Conservation (phyloP, 495 filamentous ascomycete species). For the Trichoderma virens region DNA sequence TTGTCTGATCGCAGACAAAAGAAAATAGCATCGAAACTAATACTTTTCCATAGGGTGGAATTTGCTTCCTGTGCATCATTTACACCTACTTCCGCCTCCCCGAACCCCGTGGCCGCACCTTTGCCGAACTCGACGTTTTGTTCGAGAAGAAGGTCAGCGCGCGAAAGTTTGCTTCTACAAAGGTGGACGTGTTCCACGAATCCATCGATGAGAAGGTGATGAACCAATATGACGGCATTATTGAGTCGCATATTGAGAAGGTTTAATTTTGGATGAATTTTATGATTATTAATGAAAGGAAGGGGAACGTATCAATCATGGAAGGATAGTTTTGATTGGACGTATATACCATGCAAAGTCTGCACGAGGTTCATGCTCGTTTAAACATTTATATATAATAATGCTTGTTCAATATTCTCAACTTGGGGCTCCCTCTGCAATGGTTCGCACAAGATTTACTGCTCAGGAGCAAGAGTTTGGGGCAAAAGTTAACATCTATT, state of each 20-base stretch:
- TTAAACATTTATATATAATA: not conserved
- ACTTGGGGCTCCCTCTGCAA: not conserved
- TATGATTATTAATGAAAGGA: not conserved
- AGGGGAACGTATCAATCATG: not conserved
- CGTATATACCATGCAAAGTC: not conserved
- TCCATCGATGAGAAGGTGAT: slow-evolving; percentile 33
- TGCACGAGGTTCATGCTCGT: not conserved
- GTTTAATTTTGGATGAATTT: not conserved
- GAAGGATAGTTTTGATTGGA: not conserved
- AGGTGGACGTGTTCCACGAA: slow-evolving; percentile 61
- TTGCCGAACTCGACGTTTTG: slow-evolving; percentile 66
- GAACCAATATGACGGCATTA: not conserved
- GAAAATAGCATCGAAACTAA: slow-evolving; percentile 6
- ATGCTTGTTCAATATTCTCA: not conserved
- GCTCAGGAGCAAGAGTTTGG: not conserved
- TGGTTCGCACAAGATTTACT: not conserved
- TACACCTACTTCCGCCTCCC: slow-evolving; percentile 72
- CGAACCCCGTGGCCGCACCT: slow-evolving; percentile 61
- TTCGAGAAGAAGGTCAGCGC: slow-evolving; percentile 60
- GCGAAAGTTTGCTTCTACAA: slow-evolving; percentile 56
- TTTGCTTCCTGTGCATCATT: slow-evolving; percentile 64
- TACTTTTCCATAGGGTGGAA: slow-evolving; percentile 35
- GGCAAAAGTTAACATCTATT: not conserved
- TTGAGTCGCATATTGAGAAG: not conserved
- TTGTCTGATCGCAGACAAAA: not conserved